Evolutionary conservation across 192 early-diverging fungal genomes (phyloP), one percentile per base, ranked within the genome.

Genomic region (Coemansia sp.): DNA sequence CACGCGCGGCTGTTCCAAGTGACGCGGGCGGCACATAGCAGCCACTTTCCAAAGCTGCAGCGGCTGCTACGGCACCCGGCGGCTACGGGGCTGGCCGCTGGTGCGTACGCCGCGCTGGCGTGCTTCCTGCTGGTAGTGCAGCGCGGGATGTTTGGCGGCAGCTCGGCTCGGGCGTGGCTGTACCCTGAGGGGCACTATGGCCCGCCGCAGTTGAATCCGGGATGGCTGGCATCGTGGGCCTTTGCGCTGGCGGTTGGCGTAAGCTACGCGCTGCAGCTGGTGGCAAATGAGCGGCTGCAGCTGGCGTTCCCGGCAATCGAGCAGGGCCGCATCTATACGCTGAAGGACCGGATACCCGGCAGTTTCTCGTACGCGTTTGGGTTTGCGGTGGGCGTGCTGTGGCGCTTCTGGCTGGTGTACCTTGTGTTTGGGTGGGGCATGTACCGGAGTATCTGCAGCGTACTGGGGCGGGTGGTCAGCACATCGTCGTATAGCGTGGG

Each of bases 191-290:
- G 63, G 23, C 35, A 50, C 42, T 63, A 67, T 17, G 64, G 64
- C 3, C 60, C 64, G 38, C 70, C 70, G 13, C 70, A 74, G 55
- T 52, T 74, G 29, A 74, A 74, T 14, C 70, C 63, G 6, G 55
- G 36, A 7, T 74, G 64, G 64, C 48, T 74, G 23, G 60, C 60
- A 19, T 51, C 54, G 23, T 62, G 64, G 55, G 39, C 42, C 25
- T 47, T 67, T 35, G 60, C 56, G 0, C 38, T 49, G 0, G 47
- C 40, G 34, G 22, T 58, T 18, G 70, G 70, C 1, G 22, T 36
- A 17, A 35, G 48, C 25, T 67, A 74, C 17, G 64, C 42, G 12
- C 36, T 23, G 17, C 50, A 48, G 46, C 33, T 74, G 20, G 21
- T 67, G 5, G 43, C 38, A 18, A 40, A 67, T 7, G 70, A 74